Evolutionary conservation across 805 yeast genomes (phyloP), one percentile per base, ranked within the genome.

Genomic region (Candida alai): DNA sequence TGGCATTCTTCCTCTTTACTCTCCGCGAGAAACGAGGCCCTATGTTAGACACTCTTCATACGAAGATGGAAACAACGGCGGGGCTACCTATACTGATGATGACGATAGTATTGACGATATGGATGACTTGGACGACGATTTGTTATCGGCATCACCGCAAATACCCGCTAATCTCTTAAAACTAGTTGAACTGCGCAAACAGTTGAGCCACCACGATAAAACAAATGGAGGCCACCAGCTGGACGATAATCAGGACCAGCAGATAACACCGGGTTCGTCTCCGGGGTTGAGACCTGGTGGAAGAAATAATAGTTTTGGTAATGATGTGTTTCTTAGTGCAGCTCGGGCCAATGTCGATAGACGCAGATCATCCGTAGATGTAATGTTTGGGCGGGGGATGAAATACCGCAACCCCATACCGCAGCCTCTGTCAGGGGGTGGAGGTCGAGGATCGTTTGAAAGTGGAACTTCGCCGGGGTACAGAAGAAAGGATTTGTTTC

Each of bases 81-180:
- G n/a, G n/a, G n/a, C n/a, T n/a, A n/a, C n/a, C n/a, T n/a, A 44
- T 14, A 39, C 34, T 9, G 61, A 43, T 11, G 43, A 47, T 13
- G 60, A 56, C 18, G 46, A 37, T 34, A 42, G 42, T 28, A 45
- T 52, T 24, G 40, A 57, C n/a, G 65, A 61, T 40, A 70, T 64
- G 36, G 70, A 64, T 30, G 71, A 66, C 24, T 44, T 62, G 35
- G 70, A 66, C 45, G 68, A 70, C 29, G 71, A 67, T 21, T 40
- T 62, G 15, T 52, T 78, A 16, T 73, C 80, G 1, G 78, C 76
- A 4, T 79, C 85, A 2, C 87, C 87, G 1, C 84, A 80, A 45
- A 79, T 80, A 3, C 87, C 87, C 0, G 73, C 74, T 21, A 75
- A 75, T 28, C 60, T 80, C 12, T 54, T 80, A 24, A 65, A 72